Conservation (phyloP, 2,329 filamentous ascomycete genomes). For the Tolypocladium endophyticum region DNA sequence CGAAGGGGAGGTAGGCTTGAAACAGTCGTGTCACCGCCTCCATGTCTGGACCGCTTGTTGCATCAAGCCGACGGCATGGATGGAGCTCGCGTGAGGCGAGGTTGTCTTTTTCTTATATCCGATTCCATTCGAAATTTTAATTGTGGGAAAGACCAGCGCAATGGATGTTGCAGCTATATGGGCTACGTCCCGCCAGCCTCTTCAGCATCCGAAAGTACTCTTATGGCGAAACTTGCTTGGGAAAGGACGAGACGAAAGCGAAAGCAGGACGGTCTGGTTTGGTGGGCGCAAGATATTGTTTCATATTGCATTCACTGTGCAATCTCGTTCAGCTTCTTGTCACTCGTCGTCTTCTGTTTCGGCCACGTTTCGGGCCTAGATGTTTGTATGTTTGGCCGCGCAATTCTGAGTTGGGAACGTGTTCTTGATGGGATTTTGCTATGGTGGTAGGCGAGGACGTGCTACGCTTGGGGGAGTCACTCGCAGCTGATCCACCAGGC, state of each 20-base stretch:
- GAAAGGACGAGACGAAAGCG: neutral
- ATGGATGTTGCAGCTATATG: neutral
- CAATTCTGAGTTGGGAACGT: neutral
- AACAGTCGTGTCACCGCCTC: slow-evolving; percentile 1
- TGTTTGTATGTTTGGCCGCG: slow-evolving; percentile 1
- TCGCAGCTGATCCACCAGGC: neutral
- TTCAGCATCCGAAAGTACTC: neutral
- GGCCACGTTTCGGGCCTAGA: slow-evolving; percentile 1
- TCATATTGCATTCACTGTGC: neutral
- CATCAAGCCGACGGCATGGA: neutral
- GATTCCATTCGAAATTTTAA: neutral
- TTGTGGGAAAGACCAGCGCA: neutral
- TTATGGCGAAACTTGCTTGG: neutral
- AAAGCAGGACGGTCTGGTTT: neutral
- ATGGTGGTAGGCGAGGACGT: neutral
- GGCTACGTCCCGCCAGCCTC: neutral
- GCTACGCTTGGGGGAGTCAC: neutral
- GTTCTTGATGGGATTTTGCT: neutral
- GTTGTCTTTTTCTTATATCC: neutral
- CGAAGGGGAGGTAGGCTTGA: slow-evolving; percentile 23
- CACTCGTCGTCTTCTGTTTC: neutral
- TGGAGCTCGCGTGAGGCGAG: neutral
- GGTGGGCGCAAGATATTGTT: neutral
- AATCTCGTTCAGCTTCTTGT: neutral
- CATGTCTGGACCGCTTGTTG: slow-evolving; percentile 1